A percentile compares a stretch with the other conserved stretches of the same genome.
These are phyloP conservation scores for Colletotrichum orchidophilum DNA, from an alignment of 2,329 filamentous ascomycete species.

Conservation along the genomic window DNA sequence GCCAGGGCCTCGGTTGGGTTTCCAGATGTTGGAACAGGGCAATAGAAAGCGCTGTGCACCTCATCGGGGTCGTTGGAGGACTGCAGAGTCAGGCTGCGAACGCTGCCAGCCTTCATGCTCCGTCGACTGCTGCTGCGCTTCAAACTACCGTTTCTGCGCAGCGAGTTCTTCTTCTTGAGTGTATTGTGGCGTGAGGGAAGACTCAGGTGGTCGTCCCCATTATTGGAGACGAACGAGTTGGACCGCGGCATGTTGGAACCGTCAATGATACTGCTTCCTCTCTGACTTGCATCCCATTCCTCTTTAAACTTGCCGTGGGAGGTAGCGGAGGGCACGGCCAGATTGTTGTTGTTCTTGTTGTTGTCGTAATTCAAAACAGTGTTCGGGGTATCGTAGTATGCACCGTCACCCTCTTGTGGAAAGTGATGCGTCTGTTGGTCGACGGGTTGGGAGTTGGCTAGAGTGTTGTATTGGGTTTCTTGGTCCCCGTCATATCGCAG, in stretches of 20 bases:
- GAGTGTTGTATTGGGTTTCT: conserved; percentile 34
- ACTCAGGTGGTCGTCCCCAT: conserved; percentile 54
- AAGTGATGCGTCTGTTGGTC: background rate
- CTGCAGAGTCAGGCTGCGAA: conserved; percentile 80
- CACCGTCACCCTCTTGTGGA: background rate
- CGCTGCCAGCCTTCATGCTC: conserved; percentile 86
- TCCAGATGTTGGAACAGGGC: conserved; percentile 87
- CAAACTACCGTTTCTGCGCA: conserved; percentile 78
- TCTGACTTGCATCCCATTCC: conserved; percentile 75
- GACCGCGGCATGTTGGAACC: conserved; percentile 66
- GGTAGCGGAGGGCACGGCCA: conserved; percentile 7
- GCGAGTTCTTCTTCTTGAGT: conserved; percentile 86
- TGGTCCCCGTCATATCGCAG: conserved; percentile 20
- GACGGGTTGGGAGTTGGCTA: conserved; percentile 32
- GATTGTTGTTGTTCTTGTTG: background rate
- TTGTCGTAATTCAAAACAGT: background rate
- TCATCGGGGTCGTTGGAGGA: conserved; percentile 74
- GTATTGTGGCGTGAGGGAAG: conserved; percentile 70
- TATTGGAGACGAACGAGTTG: conserved; percentile 64
- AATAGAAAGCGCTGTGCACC: conserved; percentile 85
- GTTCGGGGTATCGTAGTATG: background rate
- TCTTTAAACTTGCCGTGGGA: conserved; percentile 69
- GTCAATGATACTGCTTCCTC: conserved; percentile 71
- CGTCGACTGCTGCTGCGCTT: conserved; percentile 82
- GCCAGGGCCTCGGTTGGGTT: conserved; percentile 89